Percentiles rank a stretch among this genome's conserved stretches.
These are phyloP conservation scores for Helotiales sp. DNA, from an alignment of 2,329 filamentous ascomycete species.

Conservation along the genomic window DNA sequence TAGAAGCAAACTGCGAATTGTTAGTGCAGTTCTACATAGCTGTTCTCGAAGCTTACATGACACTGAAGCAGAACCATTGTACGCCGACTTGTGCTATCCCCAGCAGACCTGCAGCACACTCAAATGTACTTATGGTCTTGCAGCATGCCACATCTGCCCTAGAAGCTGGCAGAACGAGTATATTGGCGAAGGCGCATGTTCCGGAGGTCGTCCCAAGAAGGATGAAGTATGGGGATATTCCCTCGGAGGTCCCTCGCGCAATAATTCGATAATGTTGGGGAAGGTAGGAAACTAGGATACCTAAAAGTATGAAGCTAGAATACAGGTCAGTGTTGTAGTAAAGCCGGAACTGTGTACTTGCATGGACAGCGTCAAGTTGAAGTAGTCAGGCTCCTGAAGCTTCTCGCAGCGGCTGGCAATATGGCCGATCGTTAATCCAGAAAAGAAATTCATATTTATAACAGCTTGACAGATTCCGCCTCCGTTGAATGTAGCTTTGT, in stretches of 20 bases:
- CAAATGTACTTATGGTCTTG: constrained; percentile 76
- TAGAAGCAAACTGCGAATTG: constrained; percentile 73
- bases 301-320: constrained; percentile 71
- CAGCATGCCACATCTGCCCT: constrained; percentile 86
- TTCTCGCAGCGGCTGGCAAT: constrained; percentile 51
- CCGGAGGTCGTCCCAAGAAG: constrained; percentile 91
- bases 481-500: not conserved
- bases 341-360: constrained; percentile 41
- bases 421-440: constrained; percentile 21
- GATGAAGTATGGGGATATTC: constrained; percentile 94
- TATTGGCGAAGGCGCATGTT: constrained; percentile 89
- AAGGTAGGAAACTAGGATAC: constrained; percentile 90
- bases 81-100: constrained; percentile 90
- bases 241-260: constrained; percentile 81
- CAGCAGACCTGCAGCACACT: constrained; percentile 83
- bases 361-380: constrained; percentile 60
- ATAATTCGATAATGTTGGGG: constrained; percentile 96
- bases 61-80: constrained; percentile 89
- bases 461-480: not conserved
- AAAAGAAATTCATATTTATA: constrained; percentile 33
- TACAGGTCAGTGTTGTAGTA: constrained; percentile 3
- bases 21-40: constrained; percentile 8
- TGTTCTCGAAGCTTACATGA: constrained; percentile 68
- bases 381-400: constrained; percentile 55
- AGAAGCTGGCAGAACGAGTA: constrained; percentile 84